Percentiles rank a stretch among this genome's conserved stretches.
Conservation (phyloP, 306 rosid genomes). For the Vicia sativa region DNA sequence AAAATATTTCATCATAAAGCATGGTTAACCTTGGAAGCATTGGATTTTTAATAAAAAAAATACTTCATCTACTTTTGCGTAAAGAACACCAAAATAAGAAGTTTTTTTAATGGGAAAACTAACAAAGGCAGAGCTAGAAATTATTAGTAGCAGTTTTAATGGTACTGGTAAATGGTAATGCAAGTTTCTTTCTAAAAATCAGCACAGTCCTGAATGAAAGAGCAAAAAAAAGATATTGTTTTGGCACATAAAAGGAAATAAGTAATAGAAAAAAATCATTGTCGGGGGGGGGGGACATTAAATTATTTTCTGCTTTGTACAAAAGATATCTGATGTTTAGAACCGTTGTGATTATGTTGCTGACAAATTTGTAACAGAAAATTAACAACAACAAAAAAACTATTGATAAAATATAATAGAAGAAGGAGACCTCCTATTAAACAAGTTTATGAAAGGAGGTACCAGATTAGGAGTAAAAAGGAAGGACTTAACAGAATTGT, state of each 20-base stretch:
- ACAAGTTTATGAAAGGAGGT: neutral
- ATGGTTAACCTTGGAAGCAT: neutral
- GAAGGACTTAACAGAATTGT: neutral
- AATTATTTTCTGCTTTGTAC: neutral
- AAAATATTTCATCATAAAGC: conserved; percentile 20
- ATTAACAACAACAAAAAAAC: neutral
- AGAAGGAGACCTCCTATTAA: neutral
- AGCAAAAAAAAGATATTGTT: too few relatives aligned
- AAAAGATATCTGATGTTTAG: neutral
- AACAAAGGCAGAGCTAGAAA: conserved; percentile 12
- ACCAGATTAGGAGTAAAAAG: neutral
- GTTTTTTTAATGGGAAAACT: neutral
- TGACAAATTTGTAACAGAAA: neutral
- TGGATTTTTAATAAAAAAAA: neutral
- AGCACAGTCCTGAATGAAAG: too few relatives aligned
- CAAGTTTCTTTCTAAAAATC: too few relatives aligned
- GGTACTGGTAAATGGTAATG: too few relatives aligned
- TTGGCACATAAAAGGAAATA: too few relatives aligned
- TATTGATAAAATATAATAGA: neutral
- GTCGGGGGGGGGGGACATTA: neutral
- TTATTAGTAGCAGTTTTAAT: neutral
- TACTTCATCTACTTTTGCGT: conserved; percentile 14
- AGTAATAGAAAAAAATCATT: too few relatives aligned
- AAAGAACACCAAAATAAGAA: conserved; percentile 2
- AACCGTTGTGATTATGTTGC: conserved; percentile 4